Evolutionary conservation across 768 basidiomycete genomes (phyloP).

Genomic region (Psilocybe azurescens): DNA sequence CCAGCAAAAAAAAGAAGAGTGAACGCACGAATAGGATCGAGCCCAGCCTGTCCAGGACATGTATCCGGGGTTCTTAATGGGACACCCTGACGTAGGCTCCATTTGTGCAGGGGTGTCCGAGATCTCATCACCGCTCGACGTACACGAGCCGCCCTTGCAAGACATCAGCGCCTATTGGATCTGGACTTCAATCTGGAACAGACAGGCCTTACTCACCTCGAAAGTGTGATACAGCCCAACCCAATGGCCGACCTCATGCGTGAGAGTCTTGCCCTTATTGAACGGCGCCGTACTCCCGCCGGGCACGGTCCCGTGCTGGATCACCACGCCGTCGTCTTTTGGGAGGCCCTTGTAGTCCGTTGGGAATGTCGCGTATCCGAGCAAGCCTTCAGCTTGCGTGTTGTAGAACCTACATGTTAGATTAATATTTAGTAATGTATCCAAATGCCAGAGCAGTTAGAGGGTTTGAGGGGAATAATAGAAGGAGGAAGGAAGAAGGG

Average conservation of each 20-base stretch:
- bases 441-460: background rate
- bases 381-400: conserved; percentile 26
- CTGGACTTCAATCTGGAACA: too few relatives aligned
- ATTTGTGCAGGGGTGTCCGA: conserved; percentile 45
- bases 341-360: conserved; percentile 29
- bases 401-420: conserved; percentile 21
- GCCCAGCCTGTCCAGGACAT: conserved; percentile 35
- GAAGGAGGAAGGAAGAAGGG: too few relatives aligned
- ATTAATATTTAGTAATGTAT: too few relatives aligned
- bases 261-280: conserved; percentile 38
- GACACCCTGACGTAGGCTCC: conserved; percentile 38
- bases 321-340: conserved; percentile 42
- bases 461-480: too few relatives aligned
- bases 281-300: conserved; percentile 35
- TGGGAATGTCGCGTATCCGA: conserved; percentile 45
- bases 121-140: conserved; percentile 38
- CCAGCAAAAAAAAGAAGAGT: background rate
- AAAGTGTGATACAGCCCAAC: conserved; percentile 47
- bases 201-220: too few relatives aligned
- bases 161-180: too few relatives aligned
- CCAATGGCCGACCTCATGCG: conserved; percentile 46
- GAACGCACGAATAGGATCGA: conserved; percentile 38
- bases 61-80: conserved; percentile 32
- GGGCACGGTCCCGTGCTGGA: conserved; percentile 36
- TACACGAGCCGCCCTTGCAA: conserved; percentile 30